Conservation (phyloP, 2,329 filamentous ascomycete species). For the Aspergillus awamori region DNA sequence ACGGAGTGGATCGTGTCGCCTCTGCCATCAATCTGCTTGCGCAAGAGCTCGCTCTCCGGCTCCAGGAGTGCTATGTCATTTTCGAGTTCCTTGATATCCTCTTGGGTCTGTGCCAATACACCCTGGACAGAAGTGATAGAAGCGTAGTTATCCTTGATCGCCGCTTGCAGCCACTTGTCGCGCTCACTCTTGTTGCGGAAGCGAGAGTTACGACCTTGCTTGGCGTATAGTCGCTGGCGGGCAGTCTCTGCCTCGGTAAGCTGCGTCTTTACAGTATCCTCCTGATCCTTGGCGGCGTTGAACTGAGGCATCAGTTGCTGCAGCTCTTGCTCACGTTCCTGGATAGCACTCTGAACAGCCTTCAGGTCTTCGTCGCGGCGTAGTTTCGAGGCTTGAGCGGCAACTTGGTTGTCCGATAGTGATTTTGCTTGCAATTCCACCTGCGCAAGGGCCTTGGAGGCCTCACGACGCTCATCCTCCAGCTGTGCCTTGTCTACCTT, state of each 20-base stretch:
- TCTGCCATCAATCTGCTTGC: slow-evolving; percentile 75
- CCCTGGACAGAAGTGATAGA: slow-evolving; percentile 80
- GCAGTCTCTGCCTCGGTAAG: slow-evolving; percentile 76
- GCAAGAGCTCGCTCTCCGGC: slow-evolving; percentile 69
- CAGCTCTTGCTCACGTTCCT: slow-evolving; percentile 75
- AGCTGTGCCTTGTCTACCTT: slow-evolving; percentile 83
- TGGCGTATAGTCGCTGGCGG: slow-evolving; percentile 80
- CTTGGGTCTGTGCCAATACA: slow-evolving; percentile 78
- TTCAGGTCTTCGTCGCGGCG: slow-evolving; percentile 73
- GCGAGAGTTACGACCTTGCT: slow-evolving; percentile 84
- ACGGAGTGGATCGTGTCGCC: slow-evolving; percentile 73
- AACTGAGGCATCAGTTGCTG: slow-evolving; percentile 75
- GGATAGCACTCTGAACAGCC: slow-evolving; percentile 72
- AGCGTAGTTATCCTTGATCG: slow-evolving; percentile 78
- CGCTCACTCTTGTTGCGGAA: slow-evolving; percentile 88
- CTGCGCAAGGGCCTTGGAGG: slow-evolving; percentile 77
- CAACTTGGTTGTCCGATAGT: slow-evolving; percentile 78
- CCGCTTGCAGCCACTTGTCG: slow-evolving; percentile 76
- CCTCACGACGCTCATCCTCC: slow-evolving; percentile 85
- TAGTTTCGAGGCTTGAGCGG: slow-evolving; percentile 71
- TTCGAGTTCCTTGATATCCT: slow-evolving; percentile 76
- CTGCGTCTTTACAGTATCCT: slow-evolving; percentile 69
- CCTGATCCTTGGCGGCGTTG: slow-evolving; percentile 71
- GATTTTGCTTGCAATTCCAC: slow-evolving; percentile 82
- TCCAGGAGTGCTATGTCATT: slow-evolving; percentile 72